A percentile compares a stretch with the other conserved stretches of the same genome.
These are phyloP conservation scores for Fusarium zealandicum DNA, from an alignment of 2,329 filamentous ascomycete genomes.

Conservation along the genomic window DNA sequence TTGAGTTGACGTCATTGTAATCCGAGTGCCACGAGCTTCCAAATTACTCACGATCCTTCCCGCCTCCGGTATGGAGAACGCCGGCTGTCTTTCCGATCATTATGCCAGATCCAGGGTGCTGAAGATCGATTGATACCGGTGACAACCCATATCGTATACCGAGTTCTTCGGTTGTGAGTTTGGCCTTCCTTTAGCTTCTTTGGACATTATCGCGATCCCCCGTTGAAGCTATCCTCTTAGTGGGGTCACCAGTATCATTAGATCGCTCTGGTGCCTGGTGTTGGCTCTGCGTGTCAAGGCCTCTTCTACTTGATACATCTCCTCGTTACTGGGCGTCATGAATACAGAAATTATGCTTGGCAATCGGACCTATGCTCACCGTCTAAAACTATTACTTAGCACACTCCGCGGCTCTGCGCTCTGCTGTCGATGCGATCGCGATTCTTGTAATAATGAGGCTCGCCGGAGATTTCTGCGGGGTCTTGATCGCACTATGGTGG, in stretches of 20 bases:
- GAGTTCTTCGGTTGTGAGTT: neutral
- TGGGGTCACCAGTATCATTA: no score
- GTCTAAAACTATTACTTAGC: neutral
- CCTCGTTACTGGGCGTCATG: neutral
- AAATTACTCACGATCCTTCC: conserved; percentile 7
- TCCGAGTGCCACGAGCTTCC: conserved; percentile 8
- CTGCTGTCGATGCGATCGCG: neutral
- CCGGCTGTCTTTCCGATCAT: neutral
- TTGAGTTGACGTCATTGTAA: conserved; percentile 13
- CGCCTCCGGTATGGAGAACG: neutral
- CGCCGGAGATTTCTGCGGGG: neutral
- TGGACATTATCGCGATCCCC: no score
- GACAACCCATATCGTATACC: neutral
- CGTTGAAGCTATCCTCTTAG: no score
- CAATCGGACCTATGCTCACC: neutral
- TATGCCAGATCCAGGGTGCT: neutral
- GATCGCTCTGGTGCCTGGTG: no score
- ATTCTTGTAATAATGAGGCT: neutral
- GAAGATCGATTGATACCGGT: neutral
- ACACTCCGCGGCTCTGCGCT: neutral
- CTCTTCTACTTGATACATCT: no score
- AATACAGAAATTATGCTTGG: neutral
- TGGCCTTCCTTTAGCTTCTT: no score
- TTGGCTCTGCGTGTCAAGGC: no score
- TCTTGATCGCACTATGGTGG: neutral